These are phyloP conservation scores for Tolypocladium paradoxum DNA, from an alignment of 2,329 filamentous ascomycete species.

Conservation along the genomic window DNA sequence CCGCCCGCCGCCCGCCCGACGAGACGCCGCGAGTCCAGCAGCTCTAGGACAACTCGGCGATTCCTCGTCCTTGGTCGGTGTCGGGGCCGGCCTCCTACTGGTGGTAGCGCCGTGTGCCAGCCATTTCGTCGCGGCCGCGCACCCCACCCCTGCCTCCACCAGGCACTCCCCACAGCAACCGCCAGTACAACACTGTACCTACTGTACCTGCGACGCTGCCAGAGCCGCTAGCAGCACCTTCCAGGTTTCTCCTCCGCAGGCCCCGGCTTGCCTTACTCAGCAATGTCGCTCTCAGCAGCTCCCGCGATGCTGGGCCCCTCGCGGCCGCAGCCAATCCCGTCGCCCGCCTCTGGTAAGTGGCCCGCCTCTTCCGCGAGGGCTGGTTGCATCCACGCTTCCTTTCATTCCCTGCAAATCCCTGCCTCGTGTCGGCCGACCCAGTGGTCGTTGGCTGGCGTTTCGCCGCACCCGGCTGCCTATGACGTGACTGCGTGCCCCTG, in stretches of 20 bases:
- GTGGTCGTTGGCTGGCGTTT: not conserved
- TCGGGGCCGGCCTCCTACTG: constrained; percentile 1
- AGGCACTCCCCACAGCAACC: not conserved
- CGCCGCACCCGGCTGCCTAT: constrained; percentile 5
- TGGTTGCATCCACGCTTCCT: constrained; percentile 4
- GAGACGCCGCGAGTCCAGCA: not conserved
- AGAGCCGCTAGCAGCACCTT: not conserved
- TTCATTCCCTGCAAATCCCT: constrained; percentile 2
- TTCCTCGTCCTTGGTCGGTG: constrained; percentile 3
- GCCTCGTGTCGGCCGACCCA: constrained; percentile 1
- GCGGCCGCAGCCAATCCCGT: constrained; percentile 1
- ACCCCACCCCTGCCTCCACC: not conserved
- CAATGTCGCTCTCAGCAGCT: constrained; percentile 3
- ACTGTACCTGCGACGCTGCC: not conserved
- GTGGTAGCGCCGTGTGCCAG: constrained; percentile 3
- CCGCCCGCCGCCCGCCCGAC: not conserved
- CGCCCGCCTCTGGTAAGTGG: constrained; percentile 3
- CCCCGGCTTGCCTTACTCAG: too few relatives aligned
- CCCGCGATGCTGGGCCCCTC: not conserved
- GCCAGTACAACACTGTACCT: not conserved
- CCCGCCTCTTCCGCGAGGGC: not conserved
- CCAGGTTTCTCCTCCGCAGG: too few relatives aligned
- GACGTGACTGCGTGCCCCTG: constrained; percentile 9
- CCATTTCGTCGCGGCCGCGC: constrained; percentile 6
- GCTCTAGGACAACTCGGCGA: constrained; percentile 1